These are phyloP conservation scores for Backusella westeae DNA, from an alignment of 192 early-diverging fungal species.

Conservation along the genomic window DNA sequence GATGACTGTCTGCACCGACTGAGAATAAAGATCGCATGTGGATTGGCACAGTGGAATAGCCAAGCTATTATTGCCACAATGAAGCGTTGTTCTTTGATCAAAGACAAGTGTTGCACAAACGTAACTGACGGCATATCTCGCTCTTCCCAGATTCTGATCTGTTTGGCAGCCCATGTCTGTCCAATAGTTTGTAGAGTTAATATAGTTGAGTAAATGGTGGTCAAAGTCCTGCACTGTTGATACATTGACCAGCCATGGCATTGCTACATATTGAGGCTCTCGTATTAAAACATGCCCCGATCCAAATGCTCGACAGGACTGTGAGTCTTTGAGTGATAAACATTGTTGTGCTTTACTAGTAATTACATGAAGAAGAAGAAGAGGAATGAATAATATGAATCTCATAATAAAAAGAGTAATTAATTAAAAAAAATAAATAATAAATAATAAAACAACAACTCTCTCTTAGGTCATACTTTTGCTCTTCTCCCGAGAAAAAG, in stretches of 20 bases:
- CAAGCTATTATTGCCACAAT: slow-evolving; percentile 6
- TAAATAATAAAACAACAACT: not conserved
- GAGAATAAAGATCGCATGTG: not conserved
- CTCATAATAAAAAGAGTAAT: not conserved
- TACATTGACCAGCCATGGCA: slow-evolving; percentile 19
- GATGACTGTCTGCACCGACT: not conserved
- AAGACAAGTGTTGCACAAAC: not conserved
- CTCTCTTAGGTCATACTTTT: slow-evolving; percentile 1
- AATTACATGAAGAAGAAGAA: slow-evolving; percentile 9
- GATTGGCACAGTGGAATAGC: slow-evolving; percentile 9
- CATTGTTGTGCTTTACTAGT: slow-evolving; percentile 12
- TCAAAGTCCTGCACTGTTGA: slow-evolving; percentile 9
- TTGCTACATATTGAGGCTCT: not conserved
- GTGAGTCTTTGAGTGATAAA: slow-evolving; percentile 1
- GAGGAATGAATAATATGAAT: not conserved
- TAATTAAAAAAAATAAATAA: not conserved
- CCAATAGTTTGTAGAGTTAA: slow-evolving; percentile 6
- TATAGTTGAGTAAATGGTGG: not conserved
- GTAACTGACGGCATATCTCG: slow-evolving; percentile 6
- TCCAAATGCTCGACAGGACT: slow-evolving; percentile 9
- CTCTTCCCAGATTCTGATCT: not conserved
- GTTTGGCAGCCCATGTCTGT: not conserved
- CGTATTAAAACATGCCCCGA: not conserved
- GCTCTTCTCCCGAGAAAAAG: slow-evolving; percentile 3
- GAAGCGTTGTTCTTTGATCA: not conserved